Evolutionary conservation across 208 protist genomes (phyloP).

Genomic region (Vickermania ingenoplastis): DNA sequence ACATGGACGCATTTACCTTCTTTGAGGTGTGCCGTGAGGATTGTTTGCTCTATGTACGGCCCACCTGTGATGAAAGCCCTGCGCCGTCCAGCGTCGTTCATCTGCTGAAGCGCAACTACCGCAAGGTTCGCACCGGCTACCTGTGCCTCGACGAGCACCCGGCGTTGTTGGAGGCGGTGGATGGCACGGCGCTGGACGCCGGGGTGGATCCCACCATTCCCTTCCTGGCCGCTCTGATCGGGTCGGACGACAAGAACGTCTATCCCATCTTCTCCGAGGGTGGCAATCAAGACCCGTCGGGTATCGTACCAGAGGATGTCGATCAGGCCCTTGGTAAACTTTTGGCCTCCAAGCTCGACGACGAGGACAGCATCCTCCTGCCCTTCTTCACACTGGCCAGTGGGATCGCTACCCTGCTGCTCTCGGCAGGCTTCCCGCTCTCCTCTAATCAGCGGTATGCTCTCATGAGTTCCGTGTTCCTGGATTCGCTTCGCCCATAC

Average conservation of each 20-base stretch:
- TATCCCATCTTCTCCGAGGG: constrained; percentile 22
- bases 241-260: constrained; percentile 44
- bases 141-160: constrained; percentile 49
- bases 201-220: constrained; percentile 4
- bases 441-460: constrained; percentile 34
- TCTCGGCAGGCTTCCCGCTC: constrained; percentile 38
- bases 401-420: constrained; percentile 27
- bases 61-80: constrained; percentile 22
- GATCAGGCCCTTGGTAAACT: constrained; percentile 18
- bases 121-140: constrained; percentile 57
- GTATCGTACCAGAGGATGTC: constrained; percentile 23
- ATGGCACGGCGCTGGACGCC: neutral
- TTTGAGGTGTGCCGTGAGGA: constrained; percentile 51
- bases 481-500: constrained; percentile 28
- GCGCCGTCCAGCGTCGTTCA: constrained; percentile 6
- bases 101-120: constrained; percentile 30
- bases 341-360: constrained; percentile 4
- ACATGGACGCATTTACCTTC: constrained; percentile 39
- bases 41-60: constrained; percentile 67
- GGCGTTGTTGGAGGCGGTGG: constrained; percentile 13
- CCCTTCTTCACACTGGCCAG: constrained; percentile 11
- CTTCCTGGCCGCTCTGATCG: constrained; percentile 36
- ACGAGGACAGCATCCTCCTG: neutral
- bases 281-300: constrained; percentile 11
- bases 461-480: constrained; percentile 27